Percentiles rank a stretch among this genome's conserved stretches.
Conservation (phyloP, 2,329 filamentous ascomycete genomes). For the Sporothrix euskadiensis region DNA sequence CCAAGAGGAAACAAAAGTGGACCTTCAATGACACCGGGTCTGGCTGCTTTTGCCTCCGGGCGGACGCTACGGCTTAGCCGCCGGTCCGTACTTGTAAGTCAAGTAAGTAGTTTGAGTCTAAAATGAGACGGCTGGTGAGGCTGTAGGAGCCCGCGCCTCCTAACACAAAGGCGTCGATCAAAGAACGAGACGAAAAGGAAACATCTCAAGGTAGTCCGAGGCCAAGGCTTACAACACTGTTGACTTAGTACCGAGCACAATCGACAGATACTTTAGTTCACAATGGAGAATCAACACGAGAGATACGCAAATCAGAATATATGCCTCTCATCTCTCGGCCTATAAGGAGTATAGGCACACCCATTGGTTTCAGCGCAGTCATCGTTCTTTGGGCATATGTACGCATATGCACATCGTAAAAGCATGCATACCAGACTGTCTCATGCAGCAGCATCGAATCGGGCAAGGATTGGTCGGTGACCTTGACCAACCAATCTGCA, state of each 20-base stretch:
- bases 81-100: not conserved
- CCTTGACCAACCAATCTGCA: not conserved
- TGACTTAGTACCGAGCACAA: not conserved
- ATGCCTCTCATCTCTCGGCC: not conserved
- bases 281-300: not conserved
- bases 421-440: not conserved
- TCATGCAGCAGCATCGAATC: not conserved
- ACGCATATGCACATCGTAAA: not conserved
- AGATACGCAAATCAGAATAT: not conserved
- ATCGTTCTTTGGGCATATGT: not conserved
- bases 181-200: not conserved
- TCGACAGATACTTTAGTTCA: too few species aligned
- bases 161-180: not conserved
- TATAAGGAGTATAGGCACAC: not conserved
- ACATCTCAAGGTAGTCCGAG: not conserved
- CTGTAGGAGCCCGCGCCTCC: not conserved
- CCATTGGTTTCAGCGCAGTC: not conserved
- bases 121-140: not conserved
- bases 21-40: not conserved
- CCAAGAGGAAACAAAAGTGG: conserved; percentile 1
- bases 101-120: not conserved
- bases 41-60: not conserved
- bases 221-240: not conserved
- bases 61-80: not conserved
- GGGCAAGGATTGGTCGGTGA: not conserved